Evolutionary conservation across 2,329 filamentous ascomycete species (phyloP).

Genomic region (Cryphonectria naterciae): DNA sequence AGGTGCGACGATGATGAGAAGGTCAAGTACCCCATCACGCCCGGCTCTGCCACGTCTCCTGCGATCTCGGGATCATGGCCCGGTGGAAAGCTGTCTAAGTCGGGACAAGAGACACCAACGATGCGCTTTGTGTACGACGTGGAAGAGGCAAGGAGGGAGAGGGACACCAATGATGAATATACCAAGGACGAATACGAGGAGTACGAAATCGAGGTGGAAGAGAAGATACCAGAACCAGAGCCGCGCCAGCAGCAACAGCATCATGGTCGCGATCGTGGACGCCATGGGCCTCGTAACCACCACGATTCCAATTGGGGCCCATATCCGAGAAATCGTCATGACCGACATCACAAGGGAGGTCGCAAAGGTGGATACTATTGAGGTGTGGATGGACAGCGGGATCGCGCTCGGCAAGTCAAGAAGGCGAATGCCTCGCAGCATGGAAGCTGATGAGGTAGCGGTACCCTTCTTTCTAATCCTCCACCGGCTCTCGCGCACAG

Average conservation of each 20-base stretch:
- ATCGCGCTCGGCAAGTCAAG: neutral
- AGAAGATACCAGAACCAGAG: constrained; percentile 50
- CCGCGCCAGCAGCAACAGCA: constrained; percentile 26
- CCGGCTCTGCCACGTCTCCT: constrained; percentile 45
- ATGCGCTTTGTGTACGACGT: constrained; percentile 89
- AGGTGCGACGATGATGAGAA: constrained; percentile 50
- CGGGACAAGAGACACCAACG: constrained; percentile 62
- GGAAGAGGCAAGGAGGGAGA: constrained; percentile 73
- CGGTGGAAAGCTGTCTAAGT: constrained; percentile 44
- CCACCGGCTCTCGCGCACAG: neutral
- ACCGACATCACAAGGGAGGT: constrained; percentile 26
- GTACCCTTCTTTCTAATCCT: neutral
- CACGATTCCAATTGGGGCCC: constrained; percentile 28
- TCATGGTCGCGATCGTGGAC: constrained; percentile 28
- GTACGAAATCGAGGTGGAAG: constrained; percentile 77
- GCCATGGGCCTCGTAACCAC: constrained; percentile 28
- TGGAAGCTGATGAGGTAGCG: neutral
- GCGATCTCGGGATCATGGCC: constrained; percentile 45
- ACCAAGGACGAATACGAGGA: constrained; percentile 78
- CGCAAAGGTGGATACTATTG: constrained; percentile 30
- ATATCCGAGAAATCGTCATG: constrained; percentile 27
- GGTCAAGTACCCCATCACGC: constrained; percentile 40
- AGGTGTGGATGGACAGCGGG: neutral
- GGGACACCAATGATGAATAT: constrained; percentile 67
- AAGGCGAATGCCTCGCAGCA: neutral